A percentile compares a stretch with the other conserved stretches of the same genome.
Evolutionary conservation across 1,284 basidiomycete species (phyloP).

Genomic region (Xerocomus amazonicus): DNA sequence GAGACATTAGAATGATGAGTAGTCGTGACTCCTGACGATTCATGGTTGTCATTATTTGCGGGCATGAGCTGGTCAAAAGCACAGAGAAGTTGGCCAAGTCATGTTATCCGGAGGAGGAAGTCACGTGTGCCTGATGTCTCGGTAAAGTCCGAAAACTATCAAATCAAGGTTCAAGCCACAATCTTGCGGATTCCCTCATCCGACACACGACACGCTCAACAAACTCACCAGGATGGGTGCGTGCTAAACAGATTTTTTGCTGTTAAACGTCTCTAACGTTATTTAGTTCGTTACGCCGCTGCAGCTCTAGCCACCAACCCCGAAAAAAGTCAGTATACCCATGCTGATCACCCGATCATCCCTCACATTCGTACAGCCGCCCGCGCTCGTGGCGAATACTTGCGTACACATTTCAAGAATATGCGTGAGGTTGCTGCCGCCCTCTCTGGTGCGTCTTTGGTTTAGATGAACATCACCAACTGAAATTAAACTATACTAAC

Average conservation of each 20-base stretch:
- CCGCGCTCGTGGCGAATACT: conserved; percentile 92
- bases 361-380: conserved; percentile 58
- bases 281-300: conserved; percentile 85
- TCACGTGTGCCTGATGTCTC: background rate
- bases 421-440: conserved; percentile 95
- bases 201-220: conserved; percentile 22
- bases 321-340: conserved; percentile 76
- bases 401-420: conserved; percentile 99
- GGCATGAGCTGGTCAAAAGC: conserved; percentile 23
- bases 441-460: conserved; percentile 62
- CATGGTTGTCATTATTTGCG: conserved; percentile 29
- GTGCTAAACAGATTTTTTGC: conserved; percentile 11
- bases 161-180: conserved; percentile 36
- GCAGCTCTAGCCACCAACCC: conserved; percentile 83
- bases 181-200: background rate
- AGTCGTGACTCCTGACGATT: conserved; percentile 17
- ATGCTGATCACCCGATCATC: conserved; percentile 10
- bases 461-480: background rate
- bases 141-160: conserved; percentile 33
- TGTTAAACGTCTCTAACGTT: conserved; percentile 7
- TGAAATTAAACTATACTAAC: conserved; percentile 1
- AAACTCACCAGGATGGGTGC: conserved; percentile 35
- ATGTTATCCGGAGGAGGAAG: too few species aligned
- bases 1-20: conserved; percentile 28
- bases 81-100: too few species aligned